Evolutionary conservation across 148 eudicot species (phyloP).

Genomic region (Talinum fruticosum): DNA sequence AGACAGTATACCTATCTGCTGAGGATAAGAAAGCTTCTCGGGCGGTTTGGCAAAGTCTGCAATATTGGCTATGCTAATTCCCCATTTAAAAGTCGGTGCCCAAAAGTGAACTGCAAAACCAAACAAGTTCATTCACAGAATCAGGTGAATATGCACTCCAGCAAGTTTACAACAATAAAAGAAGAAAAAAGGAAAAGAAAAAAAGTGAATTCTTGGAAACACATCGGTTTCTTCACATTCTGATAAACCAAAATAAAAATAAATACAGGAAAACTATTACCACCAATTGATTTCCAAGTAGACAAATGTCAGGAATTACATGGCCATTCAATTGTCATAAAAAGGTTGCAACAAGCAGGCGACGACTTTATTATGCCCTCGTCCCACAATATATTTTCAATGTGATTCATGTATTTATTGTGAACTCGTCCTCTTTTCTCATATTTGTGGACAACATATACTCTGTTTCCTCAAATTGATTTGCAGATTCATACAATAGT

Average conservation of each 20-base stretch:
- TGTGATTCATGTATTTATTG: too few relatives aligned
- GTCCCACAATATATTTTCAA: not conserved
- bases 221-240: not conserved
- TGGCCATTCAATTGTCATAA: too few relatives aligned
- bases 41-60: conserved; percentile 83
- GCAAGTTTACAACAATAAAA: not conserved
- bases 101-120: conserved; percentile 83
- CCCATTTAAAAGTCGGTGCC: conserved; percentile 99
- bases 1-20: conserved; percentile 61
- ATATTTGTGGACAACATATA: not conserved
- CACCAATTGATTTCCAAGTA: too few relatives aligned
- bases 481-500: not conserved
- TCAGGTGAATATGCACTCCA: not conserved
- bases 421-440: too few relatives aligned
- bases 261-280: not conserved
- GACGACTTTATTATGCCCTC: not conserved
- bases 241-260: too few relatives aligned
- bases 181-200: not conserved
- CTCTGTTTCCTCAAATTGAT: not conserved
- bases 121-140: conserved; percentile 1
- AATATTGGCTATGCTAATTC: conserved; percentile 90
- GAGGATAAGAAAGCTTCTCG: conserved; percentile 86
- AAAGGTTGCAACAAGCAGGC: not conserved
- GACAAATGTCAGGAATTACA: too few relatives aligned
- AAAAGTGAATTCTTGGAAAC: not conserved